These are phyloP conservation scores for Solanum lycopersicoides DNA, from an alignment of 257 asterid species.

Conservation along the genomic window DNA sequence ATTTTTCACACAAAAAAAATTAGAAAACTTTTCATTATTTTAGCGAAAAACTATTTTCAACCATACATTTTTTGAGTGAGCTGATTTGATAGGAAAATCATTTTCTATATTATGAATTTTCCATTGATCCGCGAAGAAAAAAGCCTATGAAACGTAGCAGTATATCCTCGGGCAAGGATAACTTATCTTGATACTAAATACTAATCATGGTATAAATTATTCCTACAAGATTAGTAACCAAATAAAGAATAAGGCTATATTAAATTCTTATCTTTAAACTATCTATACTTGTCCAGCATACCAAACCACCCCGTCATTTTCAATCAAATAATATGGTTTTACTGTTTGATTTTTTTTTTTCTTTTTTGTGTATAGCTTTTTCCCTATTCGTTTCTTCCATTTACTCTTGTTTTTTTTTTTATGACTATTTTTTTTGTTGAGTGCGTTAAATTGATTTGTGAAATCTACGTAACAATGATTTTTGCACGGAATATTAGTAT, in stretches of 20 bases:
- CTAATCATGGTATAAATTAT: background rate
- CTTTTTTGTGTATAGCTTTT: background rate
- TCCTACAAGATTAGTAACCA: accelerated
- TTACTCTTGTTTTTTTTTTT: background rate
- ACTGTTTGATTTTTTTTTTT: background rate
- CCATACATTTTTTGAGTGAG: too few relatives aligned
- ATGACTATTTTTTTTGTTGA: background rate
- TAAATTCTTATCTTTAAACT: background rate
- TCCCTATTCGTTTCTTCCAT: background rate
- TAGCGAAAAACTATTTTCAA: too few relatives aligned
- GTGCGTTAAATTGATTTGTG: background rate
- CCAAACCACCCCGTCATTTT: background rate
- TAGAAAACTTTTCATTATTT: background rate
- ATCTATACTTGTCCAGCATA: background rate
- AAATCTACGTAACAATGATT: background rate
- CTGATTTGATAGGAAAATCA: background rate
- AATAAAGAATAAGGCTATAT: background rate
- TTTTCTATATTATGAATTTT: too few relatives aligned
- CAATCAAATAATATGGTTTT: too few relatives aligned
- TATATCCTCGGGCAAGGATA: background rate
- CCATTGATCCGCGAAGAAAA: background rate
- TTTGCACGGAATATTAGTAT: background rate
- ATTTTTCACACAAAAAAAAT: background rate
- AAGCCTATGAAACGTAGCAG: accelerated
- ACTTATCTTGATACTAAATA: background rate